A percentile compares a stretch with the other conserved stretches of the same genome.
These are phyloP conservation scores for Cylindrotheca fusiformis DNA, from an alignment of 108 stramenopile species.

Conservation along the genomic window DNA sequence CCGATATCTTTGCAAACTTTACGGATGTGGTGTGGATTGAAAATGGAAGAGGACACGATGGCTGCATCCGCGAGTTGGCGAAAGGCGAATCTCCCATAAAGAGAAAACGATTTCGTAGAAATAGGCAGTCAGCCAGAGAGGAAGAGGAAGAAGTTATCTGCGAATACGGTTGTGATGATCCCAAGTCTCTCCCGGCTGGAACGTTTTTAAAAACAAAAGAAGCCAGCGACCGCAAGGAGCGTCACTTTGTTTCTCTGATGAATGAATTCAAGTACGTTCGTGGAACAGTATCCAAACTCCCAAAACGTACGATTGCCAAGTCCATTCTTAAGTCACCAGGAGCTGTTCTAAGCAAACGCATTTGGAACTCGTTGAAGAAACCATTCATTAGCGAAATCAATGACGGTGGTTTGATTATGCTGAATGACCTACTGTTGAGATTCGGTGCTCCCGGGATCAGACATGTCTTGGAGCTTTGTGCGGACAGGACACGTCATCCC, in stretches of 20 bases:
- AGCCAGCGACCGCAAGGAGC: conserved; percentile 68
- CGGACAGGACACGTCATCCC: conserved; percentile 77
- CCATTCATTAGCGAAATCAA: conserved; percentile 89
- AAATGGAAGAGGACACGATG: conserved; percentile 50
- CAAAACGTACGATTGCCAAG: conserved; percentile 79
- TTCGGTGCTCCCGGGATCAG: conserved; percentile 84
- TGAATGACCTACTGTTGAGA: conserved; percentile 83
- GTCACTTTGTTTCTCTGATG: conserved; percentile 91
- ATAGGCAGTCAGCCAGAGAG: conserved; percentile 14
- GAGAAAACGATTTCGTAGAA: conserved; percentile 32
- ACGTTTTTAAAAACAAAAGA: conserved; percentile 8
- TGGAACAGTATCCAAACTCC: conserved; percentile 76
- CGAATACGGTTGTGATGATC: conserved; percentile 58
- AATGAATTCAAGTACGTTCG: conserved; percentile 89
- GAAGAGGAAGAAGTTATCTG: conserved; percentile 49
- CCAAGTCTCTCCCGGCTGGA: conserved; percentile 27
- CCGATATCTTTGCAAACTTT: conserved; percentile 70
- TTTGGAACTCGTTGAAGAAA: conserved; percentile 73
- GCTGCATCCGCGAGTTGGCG: conserved; percentile 52
- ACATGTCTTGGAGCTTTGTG: conserved; percentile 75
- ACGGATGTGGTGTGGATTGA: conserved; percentile 75
- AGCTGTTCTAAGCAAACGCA: conserved; percentile 65
- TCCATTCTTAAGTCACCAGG: conserved; percentile 68
- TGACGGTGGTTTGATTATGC: conserved; percentile 84
- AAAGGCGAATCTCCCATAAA: conserved; percentile 48